phyloP scores from a whole-genome alignment of 2,329 filamentous ascomycete species.

The Diaporthe amygdali region DNA sequence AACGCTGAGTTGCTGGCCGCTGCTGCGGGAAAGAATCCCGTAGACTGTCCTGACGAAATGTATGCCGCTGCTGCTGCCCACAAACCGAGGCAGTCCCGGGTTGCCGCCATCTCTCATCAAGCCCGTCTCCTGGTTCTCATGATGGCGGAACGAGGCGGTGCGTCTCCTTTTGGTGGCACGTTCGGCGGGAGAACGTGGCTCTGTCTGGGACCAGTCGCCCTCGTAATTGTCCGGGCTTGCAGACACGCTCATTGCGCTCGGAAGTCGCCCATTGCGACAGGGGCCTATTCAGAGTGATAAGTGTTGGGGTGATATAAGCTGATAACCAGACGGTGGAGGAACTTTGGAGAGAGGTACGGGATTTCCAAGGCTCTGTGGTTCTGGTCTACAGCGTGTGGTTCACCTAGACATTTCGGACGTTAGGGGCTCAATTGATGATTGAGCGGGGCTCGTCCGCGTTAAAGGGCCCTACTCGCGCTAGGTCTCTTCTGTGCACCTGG shows the following conservation, averaged over 20 bases:
- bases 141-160: slow-evolving; percentile 8
- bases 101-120: slow-evolving; percentile 54
- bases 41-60: slow-evolving; percentile 63
- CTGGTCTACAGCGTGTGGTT: neutral
- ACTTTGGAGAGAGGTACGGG: neutral
- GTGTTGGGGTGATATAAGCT: neutral
- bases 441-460: neutral
- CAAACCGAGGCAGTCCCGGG: slow-evolving; percentile 56
- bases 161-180: slow-evolving; percentile 16
- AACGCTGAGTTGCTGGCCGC: slow-evolving; percentile 26
- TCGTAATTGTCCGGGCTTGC: neutral
- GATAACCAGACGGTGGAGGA: neutral
- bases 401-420: neutral
- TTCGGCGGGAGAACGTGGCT: slow-evolving; percentile 6
- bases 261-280: neutral
- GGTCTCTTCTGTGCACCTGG: neutral
- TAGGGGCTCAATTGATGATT: neutral
- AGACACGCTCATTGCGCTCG: slow-evolving; percentile 6
- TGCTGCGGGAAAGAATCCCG: slow-evolving; percentile 44
- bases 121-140: slow-evolving; percentile 33
- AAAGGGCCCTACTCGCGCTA: neutral
- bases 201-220: slow-evolving; percentile 6
- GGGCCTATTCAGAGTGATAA: no score
- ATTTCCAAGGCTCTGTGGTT: neutral
- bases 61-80: slow-evolving; percentile 64